Base-by-base conservation (phyloP, 768 basidiomycete species). In the Boletus rubropictus region DNA sequence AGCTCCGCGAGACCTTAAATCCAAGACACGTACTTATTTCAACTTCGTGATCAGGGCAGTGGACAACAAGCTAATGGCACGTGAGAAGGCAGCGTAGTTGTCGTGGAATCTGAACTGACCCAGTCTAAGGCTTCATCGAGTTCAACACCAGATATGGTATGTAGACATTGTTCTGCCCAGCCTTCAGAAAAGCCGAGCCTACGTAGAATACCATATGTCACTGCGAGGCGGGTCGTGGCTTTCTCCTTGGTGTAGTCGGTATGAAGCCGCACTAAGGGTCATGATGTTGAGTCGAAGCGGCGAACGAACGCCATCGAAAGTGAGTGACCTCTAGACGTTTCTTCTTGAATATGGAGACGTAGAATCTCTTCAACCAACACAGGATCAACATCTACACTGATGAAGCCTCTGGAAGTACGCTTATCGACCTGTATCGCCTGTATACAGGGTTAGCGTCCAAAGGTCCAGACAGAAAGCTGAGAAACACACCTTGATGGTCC, bases 41-140 rank as follows among this genome's bases (percentile, higher is more conserved):
- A 2, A 86, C 66, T 52, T 86, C 85, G 35, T 77, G 75, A 47
- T 81, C 76, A 9, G 77, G 59, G 59, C 81, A 85, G 63, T 83
- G 76, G 6, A 82, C 54, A 61, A 76, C 79, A 29, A 91, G 72
- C 90, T 91, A 20, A 34, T 25, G 15, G 17, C 24, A 33, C 20
- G n/a, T 62, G 36, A 55, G 53, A 36, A 27, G 43, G 32, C 15
- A 39, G 28, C 22, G 21, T 40, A 18, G 37, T 44, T 20, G 27
- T 45, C 3, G 2, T 14, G 21, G 41, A 42, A 20, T 22, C 17
- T 28, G 17, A 21, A 64, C 80, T 46, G 54, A 95, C 91, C 95
- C 95, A 97, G 60, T 93, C 86, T 44, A 87, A 77, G 9, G 89
- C 91, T 42, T 91, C 86, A 14, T 97, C 94, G n/a, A 91, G 69